These are phyloP conservation scores for Saccharomyces hybrid DNA, from an alignment of 1,139 yeast genomes.

Conservation along the genomic window DNA sequence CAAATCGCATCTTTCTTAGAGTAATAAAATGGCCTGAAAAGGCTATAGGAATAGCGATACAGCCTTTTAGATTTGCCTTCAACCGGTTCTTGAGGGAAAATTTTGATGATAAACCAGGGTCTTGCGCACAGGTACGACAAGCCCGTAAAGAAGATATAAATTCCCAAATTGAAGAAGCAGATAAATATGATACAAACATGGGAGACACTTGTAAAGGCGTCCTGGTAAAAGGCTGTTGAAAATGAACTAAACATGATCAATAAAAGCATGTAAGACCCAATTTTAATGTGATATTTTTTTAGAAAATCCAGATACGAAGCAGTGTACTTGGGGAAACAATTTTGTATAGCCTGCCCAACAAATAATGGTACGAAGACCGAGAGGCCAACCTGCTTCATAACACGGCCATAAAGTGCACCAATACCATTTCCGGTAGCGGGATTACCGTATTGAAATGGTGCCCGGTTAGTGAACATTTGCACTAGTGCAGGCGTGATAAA, in stretches of 20 bases:
- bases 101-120: slow-evolving; percentile 44
- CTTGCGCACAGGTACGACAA: slow-evolving; percentile 54
- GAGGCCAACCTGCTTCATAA: slow-evolving; percentile 80
- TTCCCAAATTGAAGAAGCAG: slow-evolving; percentile 73
- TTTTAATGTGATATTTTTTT: slow-evolving; percentile 56
- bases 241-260: slow-evolving; percentile 79
- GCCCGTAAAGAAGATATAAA: slow-evolving; percentile 65
- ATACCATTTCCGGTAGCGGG: slow-evolving; percentile 57
- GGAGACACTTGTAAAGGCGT: slow-evolving; percentile 67
- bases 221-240: slow-evolving; percentile 78
- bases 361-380: slow-evolving; percentile 77
- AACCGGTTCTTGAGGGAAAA: slow-evolving; percentile 43
- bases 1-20: slow-evolving; percentile 66
- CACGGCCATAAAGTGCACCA: slow-evolving; percentile 55
- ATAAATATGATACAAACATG: slow-evolving; percentile 63
- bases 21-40: slow-evolving; percentile 63
- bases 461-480: slow-evolving; percentile 53
- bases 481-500: slow-evolving; percentile 78
- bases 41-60: slow-evolving; percentile 37
- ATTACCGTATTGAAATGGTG: slow-evolving; percentile 72
- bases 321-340: slow-evolving; percentile 56
- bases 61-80: slow-evolving; percentile 35
- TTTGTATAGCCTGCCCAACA: slow-evolving; percentile 78
- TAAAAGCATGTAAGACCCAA: slow-evolving; percentile 71
- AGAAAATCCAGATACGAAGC: slow-evolving; percentile 46